Evolutionary conservation across 441 rosid genomes (phyloP), one percentile per base, ranked within the genome.

Genomic region (Breynia disticha): DNA sequence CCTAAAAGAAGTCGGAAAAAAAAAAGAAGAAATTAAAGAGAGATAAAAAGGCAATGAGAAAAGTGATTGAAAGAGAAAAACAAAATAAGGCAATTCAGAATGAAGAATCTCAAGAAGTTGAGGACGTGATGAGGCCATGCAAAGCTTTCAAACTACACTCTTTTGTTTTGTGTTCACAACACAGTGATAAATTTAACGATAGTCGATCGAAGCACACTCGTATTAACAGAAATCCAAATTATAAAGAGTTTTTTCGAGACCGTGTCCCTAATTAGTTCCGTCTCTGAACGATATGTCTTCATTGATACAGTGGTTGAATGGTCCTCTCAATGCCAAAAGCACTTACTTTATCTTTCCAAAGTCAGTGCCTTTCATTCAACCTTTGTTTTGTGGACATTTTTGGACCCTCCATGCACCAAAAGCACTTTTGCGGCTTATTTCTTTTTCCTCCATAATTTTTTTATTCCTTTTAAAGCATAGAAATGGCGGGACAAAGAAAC

Each of bases 241-340:
- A n/a, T n/a, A n/a, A n/a, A n/a, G n/a, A n/a, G n/a, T n/a, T n/a
- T n/a, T n/a, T n/a, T n/a, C n/a, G n/a, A n/a, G n/a, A n/a, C n/a
- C n/a, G n/a, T n/a, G n/a, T n/a, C n/a, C n/a, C n/a, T n/a, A n/a
- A n/a, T n/a, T n/a, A n/a, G n/a, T n/a, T n/a, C n/a, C n/a, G n/a
- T n/a, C n/a, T n/a, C n/a, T 70, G 60, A 8, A 53, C 63, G 52
- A 52, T 68, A 61, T 67, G 62, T 66, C 50, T 57, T 61, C 57
- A 19, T 39, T 59, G 45, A 47, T 47, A n/a, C n/a, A 41, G 54
- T 63, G 70, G 48, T 48, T 18, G 17, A 24, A 54, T 48, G 66
- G 71, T 67, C 71, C 74, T 66, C 35, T 61, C 60, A 45, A 56
- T 59, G 64, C 11, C 61, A 54, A 72, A 72, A 75, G 76, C 62